Evolutionary conservation across 106 monocot genomes (phyloP), one percentile per base, ranked within the genome.

Genomic region (Narthecium ossifragum): DNA sequence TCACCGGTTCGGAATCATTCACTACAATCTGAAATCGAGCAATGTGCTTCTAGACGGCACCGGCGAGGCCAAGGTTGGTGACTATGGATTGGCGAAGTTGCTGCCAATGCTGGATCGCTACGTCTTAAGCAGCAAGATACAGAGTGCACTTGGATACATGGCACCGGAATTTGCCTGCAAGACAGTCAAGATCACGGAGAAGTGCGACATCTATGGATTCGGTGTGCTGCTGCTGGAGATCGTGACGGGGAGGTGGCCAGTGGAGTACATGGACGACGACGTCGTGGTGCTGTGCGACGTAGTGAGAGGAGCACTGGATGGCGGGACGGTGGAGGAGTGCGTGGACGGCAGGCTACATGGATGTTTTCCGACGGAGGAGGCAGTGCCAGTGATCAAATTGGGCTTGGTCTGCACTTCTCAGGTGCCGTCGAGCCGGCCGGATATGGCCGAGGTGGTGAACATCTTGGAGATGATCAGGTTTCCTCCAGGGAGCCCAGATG

Each of bases 101-200:
- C 50, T 86, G n/a, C 85, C 85, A 3, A 81, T 80, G 86, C 60
- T 81, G 43, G 86, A 86, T 47, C 56, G 72, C 6, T 81, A 75
- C 22, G 78, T 75, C 13, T 50, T 78, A 14, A 78, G 81, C 26
- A 75, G 74, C 34, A 86, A 78, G 64, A 63, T 82, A 18, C 81
- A 78, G 56, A 82, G 78, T 21, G 81, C 86, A 25, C 51, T 86
- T 13, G 86, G 81, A 3, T 86, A 81, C 61, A 71, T 86, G 85
- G 85, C 85, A 0, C 85, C 81, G 1, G 85, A 86, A 54, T 76
- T 85, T n/a, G 77, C 80, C 14, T 85, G 67, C 53, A n/a, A 51
- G 20, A 66, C 71, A 0, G 59, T 67, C 54, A 74, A 67, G 62
- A 70, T 81, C 28, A 81, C 67, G 1, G 81, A 81, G 26, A 81